Percentiles rank a stretch among this genome's conserved stretches.
Evolutionary conservation across 192 early-diverging fungal genomes (phyloP).

Genomic region (Backusella parvicylindrica): DNA sequence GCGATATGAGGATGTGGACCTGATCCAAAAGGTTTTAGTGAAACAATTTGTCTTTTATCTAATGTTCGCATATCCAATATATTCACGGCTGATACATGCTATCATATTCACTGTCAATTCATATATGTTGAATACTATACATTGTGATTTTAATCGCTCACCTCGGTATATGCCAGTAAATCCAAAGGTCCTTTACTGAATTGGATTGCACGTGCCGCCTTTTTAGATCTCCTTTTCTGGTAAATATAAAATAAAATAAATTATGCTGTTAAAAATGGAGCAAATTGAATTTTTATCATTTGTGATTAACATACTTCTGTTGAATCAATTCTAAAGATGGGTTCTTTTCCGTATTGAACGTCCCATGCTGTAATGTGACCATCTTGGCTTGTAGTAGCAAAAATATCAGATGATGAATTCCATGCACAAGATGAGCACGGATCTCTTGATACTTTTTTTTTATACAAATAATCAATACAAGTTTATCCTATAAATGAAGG

Average conservation of each 20-base stretch:
- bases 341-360: neutral
- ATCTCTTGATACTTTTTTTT: neutral
- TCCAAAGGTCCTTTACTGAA: neutral
- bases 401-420: neutral
- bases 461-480: neutral
- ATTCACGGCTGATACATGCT: neutral
- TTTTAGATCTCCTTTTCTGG: conserved; percentile 1
- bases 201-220: neutral
- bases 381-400: neutral
- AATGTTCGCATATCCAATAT: neutral
- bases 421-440: neutral
- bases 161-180: neutral
- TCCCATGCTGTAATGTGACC: neutral
- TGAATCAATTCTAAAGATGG: neutral
- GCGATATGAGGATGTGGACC: neutral
- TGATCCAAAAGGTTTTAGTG: neutral
- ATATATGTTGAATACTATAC: neutral
- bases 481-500: neutral
- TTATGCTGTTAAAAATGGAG: neutral
- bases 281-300: neutral
- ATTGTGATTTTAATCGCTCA: neutral
- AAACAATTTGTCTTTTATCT: neutral
- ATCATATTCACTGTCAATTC: neutral
- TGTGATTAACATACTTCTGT: neutral
- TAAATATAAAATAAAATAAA: neutral